A percentile compares a stretch with the other conserved stretches of the same genome.
Evolutionary conservation across 2,329 filamentous ascomycete genomes (phyloP).

Genomic region (Sodiomyces alkalinus): DNA sequence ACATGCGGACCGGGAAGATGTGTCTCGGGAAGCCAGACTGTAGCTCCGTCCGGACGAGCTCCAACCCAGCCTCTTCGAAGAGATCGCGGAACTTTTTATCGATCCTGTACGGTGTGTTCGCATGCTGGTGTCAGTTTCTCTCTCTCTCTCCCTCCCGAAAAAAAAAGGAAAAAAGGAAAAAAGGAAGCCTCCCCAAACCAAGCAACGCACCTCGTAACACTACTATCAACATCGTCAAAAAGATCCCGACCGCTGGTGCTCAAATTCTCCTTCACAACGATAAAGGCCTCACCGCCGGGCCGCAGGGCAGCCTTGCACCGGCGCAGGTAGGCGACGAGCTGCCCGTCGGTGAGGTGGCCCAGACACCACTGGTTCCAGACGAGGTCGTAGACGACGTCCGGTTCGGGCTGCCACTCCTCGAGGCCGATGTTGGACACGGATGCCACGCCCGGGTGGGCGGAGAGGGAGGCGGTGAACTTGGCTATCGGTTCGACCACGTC

Average conservation of each 20-base stretch:
- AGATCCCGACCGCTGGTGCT: constrained; percentile 42
- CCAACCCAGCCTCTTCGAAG: constrained; percentile 55
- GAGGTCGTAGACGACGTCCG: constrained; percentile 49
- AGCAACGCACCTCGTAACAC: constrained; percentile 6
- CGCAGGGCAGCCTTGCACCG: constrained; percentile 34
- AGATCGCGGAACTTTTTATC: constrained; percentile 56
- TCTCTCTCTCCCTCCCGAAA: too few species aligned
- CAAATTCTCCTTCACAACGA: constrained; percentile 52
- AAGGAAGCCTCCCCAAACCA: background rate
- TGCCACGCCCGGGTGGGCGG: constrained; percentile 40
- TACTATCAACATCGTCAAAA: constrained; percentile 19
- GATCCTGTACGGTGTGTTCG: constrained; percentile 26
- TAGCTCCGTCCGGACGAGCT: constrained; percentile 52
- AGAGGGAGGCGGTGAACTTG: constrained; percentile 58
- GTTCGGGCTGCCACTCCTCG: constrained; percentile 47
- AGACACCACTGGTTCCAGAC: constrained; percentile 90
- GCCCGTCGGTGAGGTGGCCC: constrained; percentile 61
- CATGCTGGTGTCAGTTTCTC: constrained; percentile 5
- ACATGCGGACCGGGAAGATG: constrained; percentile 62
- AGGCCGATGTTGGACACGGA: constrained; percentile 58
- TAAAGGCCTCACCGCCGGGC: constrained; percentile 15
- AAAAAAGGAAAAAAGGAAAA: constrained; percentile 1
- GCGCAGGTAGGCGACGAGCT: constrained; percentile 52
- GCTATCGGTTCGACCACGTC: constrained; percentile 76
- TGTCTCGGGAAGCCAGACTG: constrained; percentile 51